Percentiles rank a stretch among this genome's conserved stretches.
phyloP scores from a whole-genome alignment of 805 yeast species.

The Jamesozyma rosinii region DNA sequence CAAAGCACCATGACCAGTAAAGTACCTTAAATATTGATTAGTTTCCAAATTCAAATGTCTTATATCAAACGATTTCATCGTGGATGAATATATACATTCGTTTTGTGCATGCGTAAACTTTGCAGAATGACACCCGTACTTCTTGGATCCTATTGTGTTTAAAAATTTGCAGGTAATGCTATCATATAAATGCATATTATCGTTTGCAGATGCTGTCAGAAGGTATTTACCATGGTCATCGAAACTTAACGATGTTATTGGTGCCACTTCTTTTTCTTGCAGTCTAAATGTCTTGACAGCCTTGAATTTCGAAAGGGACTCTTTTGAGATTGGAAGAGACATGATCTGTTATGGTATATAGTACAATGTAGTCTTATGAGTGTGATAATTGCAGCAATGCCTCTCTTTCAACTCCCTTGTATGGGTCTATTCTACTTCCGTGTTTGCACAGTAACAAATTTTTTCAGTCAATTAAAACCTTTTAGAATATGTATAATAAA shows the following conservation, averaged over 20 bases:
- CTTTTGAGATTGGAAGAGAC: constrained; percentile 21
- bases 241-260: constrained; percentile 63
- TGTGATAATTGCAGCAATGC: too few species aligned
- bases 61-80: constrained; percentile 66
- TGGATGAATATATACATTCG: constrained; percentile 74
- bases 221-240: constrained; percentile 77
- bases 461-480: too few species aligned
- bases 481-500: too few species aligned
- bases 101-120: constrained; percentile 67
- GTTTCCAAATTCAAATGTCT: constrained; percentile 69
- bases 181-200: constrained; percentile 77
- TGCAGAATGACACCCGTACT: constrained; percentile 86
- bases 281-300: constrained; percentile 44
- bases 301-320: constrained; percentile 24
- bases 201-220: constrained; percentile 71
- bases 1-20: constrained; percentile 73
- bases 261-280: constrained; percentile 40
- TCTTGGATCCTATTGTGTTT: constrained; percentile 70
- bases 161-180: constrained; percentile 55
- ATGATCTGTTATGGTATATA: constrained; percentile 3
- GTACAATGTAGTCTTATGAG: not conserved
- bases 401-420: too few species aligned
- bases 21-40: constrained; percentile 74
- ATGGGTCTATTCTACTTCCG: too few species aligned
- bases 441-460: too few species aligned